A percentile compares a stretch with the other conserved stretches of the same genome.
Conservation (phyloP, 352 stramenopile species). For the Thraustotheca clavata region DNA sequence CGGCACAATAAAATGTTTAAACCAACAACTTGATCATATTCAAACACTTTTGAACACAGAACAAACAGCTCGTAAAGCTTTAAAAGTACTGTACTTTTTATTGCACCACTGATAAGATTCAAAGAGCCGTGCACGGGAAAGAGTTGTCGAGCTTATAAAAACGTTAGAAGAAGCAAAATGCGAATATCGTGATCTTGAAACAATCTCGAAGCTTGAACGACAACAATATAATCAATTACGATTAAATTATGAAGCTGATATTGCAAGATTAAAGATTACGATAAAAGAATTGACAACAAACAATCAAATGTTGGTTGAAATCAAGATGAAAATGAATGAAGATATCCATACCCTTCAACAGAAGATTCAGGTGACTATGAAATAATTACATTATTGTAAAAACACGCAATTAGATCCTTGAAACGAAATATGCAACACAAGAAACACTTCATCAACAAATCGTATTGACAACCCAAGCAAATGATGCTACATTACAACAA, state of each 20-base stretch:
- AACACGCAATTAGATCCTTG: neutral
- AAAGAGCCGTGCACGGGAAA: too few relatives aligned
- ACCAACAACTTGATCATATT: slow-evolving; percentile 10
- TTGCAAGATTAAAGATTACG: neutral
- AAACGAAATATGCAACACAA: neutral
- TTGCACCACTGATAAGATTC: too few relatives aligned
- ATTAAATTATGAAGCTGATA: neutral
- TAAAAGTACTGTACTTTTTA: neutral
- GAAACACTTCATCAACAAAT: neutral
- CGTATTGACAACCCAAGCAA: neutral
- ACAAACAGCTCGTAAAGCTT: neutral
- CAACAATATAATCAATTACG: neutral
- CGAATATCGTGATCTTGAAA: neutral
- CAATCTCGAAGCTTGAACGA: neutral
- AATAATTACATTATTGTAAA: neutral
- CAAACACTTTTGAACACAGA: neutral
- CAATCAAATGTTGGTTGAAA: neutral
- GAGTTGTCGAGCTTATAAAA: too few relatives aligned
- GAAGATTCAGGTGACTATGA: neutral
- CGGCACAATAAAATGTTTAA: slow-evolving; percentile 3
- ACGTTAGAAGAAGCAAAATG: neutral
- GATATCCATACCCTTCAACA: neutral
- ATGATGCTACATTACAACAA: neutral
- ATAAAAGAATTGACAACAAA: neutral
- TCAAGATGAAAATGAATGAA: neutral